These are phyloP conservation scores for Jimgerdemannia flammicorona DNA, from an alignment of 192 early-diverging fungal genomes.

Conservation along the genomic window DNA sequence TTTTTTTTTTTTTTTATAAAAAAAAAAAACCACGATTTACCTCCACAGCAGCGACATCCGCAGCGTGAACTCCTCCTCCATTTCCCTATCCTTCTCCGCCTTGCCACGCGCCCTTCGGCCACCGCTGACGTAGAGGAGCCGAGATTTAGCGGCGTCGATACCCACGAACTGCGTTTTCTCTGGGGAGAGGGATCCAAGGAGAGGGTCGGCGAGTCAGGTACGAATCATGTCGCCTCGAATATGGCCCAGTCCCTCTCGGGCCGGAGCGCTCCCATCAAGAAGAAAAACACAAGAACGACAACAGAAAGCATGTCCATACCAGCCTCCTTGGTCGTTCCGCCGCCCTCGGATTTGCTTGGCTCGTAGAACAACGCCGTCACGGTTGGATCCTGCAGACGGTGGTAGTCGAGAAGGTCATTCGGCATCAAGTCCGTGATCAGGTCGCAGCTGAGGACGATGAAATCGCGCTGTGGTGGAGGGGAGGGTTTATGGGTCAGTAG, in stretches of 20 bases:
- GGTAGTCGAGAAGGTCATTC: constrained; percentile 78
- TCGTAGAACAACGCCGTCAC: constrained; percentile 84
- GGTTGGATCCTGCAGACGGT: constrained; percentile 76
- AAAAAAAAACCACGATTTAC: constrained; percentile 16
- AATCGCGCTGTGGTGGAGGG: constrained; percentile 59
- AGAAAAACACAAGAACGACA: not conserved
- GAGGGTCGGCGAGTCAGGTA: not conserved
- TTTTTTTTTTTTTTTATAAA: too few species aligned
- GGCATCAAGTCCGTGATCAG: constrained; percentile 82
- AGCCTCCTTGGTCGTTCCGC: constrained; percentile 37
- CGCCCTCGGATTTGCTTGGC: constrained; percentile 65
- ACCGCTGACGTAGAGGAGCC: constrained; percentile 37
- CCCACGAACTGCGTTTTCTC: constrained; percentile 42
- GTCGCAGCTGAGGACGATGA: constrained; percentile 92
- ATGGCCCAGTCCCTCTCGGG: too few species aligned
- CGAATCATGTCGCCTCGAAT: too few species aligned
- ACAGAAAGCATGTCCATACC: not conserved
- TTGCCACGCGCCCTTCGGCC: constrained; percentile 37
- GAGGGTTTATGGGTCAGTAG: not conserved
- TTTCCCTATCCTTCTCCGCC: too few species aligned
- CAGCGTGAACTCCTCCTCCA: constrained; percentile 37
- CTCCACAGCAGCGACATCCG: constrained; percentile 46
- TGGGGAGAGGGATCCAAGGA: constrained; percentile 1
- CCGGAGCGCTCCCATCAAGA: not conserved
- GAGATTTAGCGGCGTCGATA: constrained; percentile 40